Base-by-base conservation (phyloP, 768 basidiomycete genomes). In the Pleurotus platypus region DNA sequence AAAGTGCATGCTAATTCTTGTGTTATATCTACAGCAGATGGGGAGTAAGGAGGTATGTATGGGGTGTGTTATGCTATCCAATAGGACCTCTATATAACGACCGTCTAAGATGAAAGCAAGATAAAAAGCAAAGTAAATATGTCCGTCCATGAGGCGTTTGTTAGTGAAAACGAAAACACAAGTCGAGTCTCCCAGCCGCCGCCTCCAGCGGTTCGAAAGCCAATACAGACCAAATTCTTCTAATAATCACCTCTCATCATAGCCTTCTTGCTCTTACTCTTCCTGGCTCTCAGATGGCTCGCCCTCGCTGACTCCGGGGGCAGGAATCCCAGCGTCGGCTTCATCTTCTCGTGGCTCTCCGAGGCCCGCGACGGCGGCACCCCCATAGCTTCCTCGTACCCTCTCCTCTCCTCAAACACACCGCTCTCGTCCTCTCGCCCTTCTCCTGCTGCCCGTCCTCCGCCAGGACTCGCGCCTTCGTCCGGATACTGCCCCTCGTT, bases 271-370 rank as follows among this genome's bases (percentile, higher is more conserved):
- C 75, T 71, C 61, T 68, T 75, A 50, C 74, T 78, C 66, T 74
- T 78, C 60, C 78, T 68, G 12, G 70, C 72, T 55, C 72, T 67
- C 24, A 76, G 62, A 58, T 70, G 70, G 5, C 63, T 59, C 16
- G 67, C 66, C 55, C 74, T 69, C 27, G 70, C 68, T 0, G 69
- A 66, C 22, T 71, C 63, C 6, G 80, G 79, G 30, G 80, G 80
- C 48, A 77, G 58, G 67, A 81, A 83, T 2, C 78, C 81, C 58
- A 80, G 75, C 18, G 69, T 58, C 5, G 78, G 69, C 63, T 72
- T 73, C 65, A 73, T 68, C 22, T 65, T 62, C 56, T 67, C 73
- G 20, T 68, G 61, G 11, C 57, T 57, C 42, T 67, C 65, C 30
- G 60, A 57, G 12, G 60, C 54, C 16, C 54, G 35, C 49, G 58